Conservation (phyloP, 768 basidiomycete genomes). For the Rhodotorula toruloides region DNA sequence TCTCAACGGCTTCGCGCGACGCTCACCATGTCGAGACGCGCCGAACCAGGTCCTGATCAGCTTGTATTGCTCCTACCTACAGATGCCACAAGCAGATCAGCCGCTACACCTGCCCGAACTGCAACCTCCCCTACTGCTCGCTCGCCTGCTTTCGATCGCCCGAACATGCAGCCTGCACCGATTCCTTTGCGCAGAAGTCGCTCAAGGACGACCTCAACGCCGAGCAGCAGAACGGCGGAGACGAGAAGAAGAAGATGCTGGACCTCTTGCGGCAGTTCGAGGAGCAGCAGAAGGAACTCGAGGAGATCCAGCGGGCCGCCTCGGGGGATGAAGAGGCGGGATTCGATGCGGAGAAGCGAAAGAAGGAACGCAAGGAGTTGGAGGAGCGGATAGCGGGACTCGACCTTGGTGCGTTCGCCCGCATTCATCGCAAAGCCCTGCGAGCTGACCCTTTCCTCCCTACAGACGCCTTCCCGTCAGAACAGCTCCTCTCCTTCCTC, state of each 20-base stretch:
- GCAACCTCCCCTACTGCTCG: constrained; percentile 43
- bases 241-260: constrained; percentile 32
- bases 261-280: constrained; percentile 38
- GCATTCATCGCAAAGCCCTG: too few relatives aligned
- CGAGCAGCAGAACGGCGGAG: constrained; percentile 10
- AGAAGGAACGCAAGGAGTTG: constrained; percentile 16
- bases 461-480: constrained; percentile 31
- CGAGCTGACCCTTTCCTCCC: not conserved
- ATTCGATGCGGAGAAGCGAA: not conserved
- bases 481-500: constrained; percentile 32
- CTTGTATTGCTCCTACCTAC: not conserved
- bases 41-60: not conserved
- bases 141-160: constrained; percentile 36
- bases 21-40: not conserved
- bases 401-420: constrained; percentile 29
- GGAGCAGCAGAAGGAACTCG: constrained; percentile 30
- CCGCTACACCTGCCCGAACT: constrained; percentile 40
- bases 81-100: constrained; percentile 36
- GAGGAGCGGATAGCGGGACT: constrained; percentile 23
- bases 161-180: constrained; percentile 32
- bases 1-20: not conserved
- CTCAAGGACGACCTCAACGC: constrained; percentile 32
- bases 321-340: not conserved
- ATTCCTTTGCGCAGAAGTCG: constrained; percentile 30
- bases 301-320: constrained; percentile 9